Base-by-base conservation (phyloP, 2,329 filamentous ascomycete species). In the Pyricularia sp. region DNA sequence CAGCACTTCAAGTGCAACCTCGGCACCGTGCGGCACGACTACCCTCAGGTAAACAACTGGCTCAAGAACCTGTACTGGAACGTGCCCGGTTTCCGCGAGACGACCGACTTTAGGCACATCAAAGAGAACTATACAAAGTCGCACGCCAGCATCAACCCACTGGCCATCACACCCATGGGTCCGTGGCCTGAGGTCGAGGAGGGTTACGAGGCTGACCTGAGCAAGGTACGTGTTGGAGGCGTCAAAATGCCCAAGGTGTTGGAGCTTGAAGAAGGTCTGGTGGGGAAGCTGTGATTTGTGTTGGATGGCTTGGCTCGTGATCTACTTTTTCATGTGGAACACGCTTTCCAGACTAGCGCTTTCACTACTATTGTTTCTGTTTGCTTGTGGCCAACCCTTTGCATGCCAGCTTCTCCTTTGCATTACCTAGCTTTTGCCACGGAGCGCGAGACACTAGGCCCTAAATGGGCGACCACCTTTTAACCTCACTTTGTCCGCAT, bases 1-100 rank as follows among this genome's bases (percentile, higher is more conserved):
- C 86, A 89, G 78, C 87, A 89, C 76, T 90, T 90, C 79, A 90
- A 89, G 78, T 87, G 85, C 73, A 89, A 90, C 74, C 75, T 90
- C 33, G 85, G 86, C 2, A 88, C 80, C 12, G 83, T 90, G 61
- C 78, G 88, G 6, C 83, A 86, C 73, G 82, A 86, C 69, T 90
- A 90, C 72, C 87, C 87, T 0, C 80, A 85, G 12, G 73, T 89
- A 69, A 81, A 87, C 74, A 86, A 87, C 71, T 90, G 86, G 85
- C 71, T 90, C 71, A 86, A 83, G 76, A 81, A 81, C 42, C 73
- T 88, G 74, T 89, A 88, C 77, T 88, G 84, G 81, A 83, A 85
- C 69, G 80, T 84, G 1, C 73, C 77, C 23, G 85, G 82, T 0
- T 87, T 87, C 70, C 81, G 76, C 69, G 84, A 86, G 72, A 87